These are phyloP conservation scores for Pythium periplocum DNA, from an alignment of 352 stramenopile species.

Conservation along the genomic window DNA sequence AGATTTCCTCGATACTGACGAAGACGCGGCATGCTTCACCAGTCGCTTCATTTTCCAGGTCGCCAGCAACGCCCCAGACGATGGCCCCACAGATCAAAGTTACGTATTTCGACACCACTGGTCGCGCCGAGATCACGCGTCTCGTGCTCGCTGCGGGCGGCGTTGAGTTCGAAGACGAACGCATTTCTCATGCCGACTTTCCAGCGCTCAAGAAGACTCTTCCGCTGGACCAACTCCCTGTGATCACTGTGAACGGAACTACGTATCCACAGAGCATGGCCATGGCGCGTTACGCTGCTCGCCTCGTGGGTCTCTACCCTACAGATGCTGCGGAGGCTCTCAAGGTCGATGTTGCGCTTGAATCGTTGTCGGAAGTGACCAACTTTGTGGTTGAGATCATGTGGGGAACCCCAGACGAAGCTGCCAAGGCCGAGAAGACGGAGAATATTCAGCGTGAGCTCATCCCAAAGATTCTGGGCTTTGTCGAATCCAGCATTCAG, in stretches of 20 bases:
- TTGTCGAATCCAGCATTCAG: too few species aligned
- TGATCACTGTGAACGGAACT: constrained; percentile 46
- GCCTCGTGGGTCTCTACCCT: constrained; percentile 42
- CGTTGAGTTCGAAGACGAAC: constrained; percentile 48
- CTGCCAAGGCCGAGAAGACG: constrained; percentile 30
- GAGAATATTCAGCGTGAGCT: constrained; percentile 1
- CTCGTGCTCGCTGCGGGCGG: constrained; percentile 36
- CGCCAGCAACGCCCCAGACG: not conserved
- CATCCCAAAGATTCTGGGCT: too few species aligned
- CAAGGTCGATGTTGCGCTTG: constrained; percentile 35
- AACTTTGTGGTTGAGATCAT: constrained; percentile 25
- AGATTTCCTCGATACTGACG: too few species aligned
- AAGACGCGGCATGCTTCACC: too few species aligned
- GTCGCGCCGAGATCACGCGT: constrained; percentile 43
- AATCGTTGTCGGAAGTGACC: constrained; percentile 26
- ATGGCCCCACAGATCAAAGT: constrained; percentile 25
- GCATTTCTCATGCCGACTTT: constrained; percentile 25
- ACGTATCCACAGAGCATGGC: constrained; percentile 49
- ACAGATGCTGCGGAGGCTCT: constrained; percentile 29
- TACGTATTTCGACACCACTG: constrained; percentile 42
- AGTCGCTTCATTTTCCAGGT: too few species aligned
- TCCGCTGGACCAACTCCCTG: constrained; percentile 41
- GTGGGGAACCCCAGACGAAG: constrained; percentile 25
- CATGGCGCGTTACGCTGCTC: constrained; percentile 50
- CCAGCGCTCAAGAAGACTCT: constrained; percentile 27